Percentiles rank a stretch among this genome's conserved stretches.
Conservation (phyloP, 805 yeast genomes). For the Huiozyma sinensis region DNA sequence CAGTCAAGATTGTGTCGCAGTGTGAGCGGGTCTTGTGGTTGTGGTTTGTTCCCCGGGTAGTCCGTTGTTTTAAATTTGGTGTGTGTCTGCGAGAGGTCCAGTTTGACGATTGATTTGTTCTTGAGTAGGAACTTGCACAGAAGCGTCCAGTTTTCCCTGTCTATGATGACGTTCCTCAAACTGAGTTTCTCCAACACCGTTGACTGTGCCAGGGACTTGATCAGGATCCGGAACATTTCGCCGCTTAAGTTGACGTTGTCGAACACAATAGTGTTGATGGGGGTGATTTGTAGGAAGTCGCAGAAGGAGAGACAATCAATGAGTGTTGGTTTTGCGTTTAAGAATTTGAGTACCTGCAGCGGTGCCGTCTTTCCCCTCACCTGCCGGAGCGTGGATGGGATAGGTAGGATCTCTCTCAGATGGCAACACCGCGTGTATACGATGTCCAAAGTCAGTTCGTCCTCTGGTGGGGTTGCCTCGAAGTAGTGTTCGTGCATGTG, state of each 20-base stretch:
- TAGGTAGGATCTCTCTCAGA: conserved; percentile 79
- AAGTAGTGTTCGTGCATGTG: conserved; percentile 52
- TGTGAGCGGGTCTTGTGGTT: conserved; percentile 8
- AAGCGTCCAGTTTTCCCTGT: conserved; percentile 64
- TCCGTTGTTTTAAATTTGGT: conserved; percentile 22
- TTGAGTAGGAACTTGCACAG: conserved; percentile 65
- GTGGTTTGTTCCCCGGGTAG: background rate
- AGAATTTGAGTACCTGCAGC: conserved; percentile 53
- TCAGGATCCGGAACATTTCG: conserved; percentile 66
- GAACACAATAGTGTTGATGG: conserved; percentile 59
- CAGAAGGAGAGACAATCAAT: conserved; percentile 80
- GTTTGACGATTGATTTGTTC: conserved; percentile 43
- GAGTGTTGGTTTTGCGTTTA: conserved; percentile 79
- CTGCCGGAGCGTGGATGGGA: conserved; percentile 77
- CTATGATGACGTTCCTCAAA: conserved; percentile 65
- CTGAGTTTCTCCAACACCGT: conserved; percentile 59
- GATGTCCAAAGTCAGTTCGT: conserved; percentile 39
- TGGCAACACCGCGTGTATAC: conserved; percentile 90
- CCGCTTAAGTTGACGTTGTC: conserved; percentile 68
- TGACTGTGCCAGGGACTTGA: conserved; percentile 58
- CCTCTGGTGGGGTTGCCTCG: conserved; percentile 19
- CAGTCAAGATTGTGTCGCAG: conserved; percentile 66
- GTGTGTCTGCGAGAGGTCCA: conserved; percentile 61
- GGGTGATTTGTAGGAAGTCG: conserved; percentile 78
- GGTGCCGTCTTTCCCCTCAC: conserved; percentile 70